Conservation (phyloP, 2,329 filamentous ascomycete genomes). For the Fusarium acutatum region DNA sequence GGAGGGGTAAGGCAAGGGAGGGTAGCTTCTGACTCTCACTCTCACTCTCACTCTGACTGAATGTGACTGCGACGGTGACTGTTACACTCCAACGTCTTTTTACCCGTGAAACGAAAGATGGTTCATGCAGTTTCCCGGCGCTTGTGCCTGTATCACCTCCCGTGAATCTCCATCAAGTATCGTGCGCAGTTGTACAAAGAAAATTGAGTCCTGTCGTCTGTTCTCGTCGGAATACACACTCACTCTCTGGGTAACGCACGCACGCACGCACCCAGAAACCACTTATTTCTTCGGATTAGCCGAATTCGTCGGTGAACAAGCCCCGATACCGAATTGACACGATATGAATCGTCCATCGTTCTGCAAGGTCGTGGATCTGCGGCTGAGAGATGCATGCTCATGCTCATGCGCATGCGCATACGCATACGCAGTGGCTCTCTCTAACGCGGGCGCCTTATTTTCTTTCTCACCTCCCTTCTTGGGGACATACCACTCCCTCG, state of each 20-base stretch:
- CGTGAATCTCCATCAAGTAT: not conserved
- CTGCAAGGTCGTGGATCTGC: not conserved
- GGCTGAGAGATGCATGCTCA: not conserved
- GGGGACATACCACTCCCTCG: not conserved
- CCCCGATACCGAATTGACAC: not conserved
- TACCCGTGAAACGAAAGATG: not conserved
- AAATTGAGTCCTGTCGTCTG: not conserved
- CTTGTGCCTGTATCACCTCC: not conserved
- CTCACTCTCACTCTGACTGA: not conserved
- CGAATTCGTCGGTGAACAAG: not conserved
- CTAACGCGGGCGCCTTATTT: not conserved
- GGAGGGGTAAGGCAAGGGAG: not conserved
- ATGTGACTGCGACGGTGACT: not conserved
- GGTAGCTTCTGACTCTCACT: not conserved
- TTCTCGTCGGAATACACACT: not conserved
- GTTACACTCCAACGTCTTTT: not conserved
- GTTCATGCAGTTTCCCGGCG: not conserved
- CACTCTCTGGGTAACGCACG: not conserved
- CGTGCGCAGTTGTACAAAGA: not conserved
- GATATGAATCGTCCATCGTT: not conserved
- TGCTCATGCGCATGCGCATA: not conserved
- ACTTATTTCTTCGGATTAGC: not conserved
- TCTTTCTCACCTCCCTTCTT: not conserved
- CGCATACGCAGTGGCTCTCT: not conserved
- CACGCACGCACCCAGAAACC: not conserved